Conservation (phyloP, 2,329 filamentous ascomycete genomes). For the Anthostomella pinea region DNA sequence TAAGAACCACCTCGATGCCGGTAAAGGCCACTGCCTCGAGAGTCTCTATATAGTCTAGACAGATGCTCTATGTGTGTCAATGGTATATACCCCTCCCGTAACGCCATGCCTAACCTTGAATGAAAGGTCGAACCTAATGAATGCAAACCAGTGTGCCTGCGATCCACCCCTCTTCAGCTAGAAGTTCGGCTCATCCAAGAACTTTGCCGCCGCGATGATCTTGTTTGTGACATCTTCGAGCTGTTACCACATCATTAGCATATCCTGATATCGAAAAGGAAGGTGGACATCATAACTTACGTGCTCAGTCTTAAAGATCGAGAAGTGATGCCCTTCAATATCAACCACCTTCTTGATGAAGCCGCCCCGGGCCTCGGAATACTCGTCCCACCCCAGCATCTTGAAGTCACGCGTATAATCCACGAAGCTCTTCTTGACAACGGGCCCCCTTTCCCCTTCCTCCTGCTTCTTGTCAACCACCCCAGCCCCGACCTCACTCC, state of each 20-base stretch:
- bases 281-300: slow-evolving; percentile 19
- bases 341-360: slow-evolving; percentile 46
- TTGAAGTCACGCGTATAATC: slow-evolving; percentile 43
- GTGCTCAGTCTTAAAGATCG: slow-evolving; percentile 27
- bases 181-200: slow-evolving; percentile 21
- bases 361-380: slow-evolving; percentile 33
- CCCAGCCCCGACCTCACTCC: background rate
- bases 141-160: too few species aligned
- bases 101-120: too few species aligned
- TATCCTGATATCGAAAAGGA: background rate
- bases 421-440: slow-evolving; percentile 34
- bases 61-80: too few species aligned
- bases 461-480: slow-evolving; percentile 8
- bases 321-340: slow-evolving; percentile 51
- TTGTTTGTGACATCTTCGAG: slow-evolving; percentile 24
- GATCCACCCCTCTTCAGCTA: too few species aligned
- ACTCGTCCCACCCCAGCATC: slow-evolving; percentile 48
- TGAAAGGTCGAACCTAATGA: too few species aligned
- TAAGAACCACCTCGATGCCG: too few species aligned
- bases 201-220: slow-evolving; percentile 25
- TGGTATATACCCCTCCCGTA: too few species aligned
- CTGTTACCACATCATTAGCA: slow-evolving; percentile 15
- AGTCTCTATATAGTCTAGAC: too few species aligned
- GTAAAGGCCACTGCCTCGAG: too few species aligned
- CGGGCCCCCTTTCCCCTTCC: too few species aligned